Conservation (phyloP, 495 filamentous ascomycete species). For the Pseudoneurospora amorphoporcata region DNA sequence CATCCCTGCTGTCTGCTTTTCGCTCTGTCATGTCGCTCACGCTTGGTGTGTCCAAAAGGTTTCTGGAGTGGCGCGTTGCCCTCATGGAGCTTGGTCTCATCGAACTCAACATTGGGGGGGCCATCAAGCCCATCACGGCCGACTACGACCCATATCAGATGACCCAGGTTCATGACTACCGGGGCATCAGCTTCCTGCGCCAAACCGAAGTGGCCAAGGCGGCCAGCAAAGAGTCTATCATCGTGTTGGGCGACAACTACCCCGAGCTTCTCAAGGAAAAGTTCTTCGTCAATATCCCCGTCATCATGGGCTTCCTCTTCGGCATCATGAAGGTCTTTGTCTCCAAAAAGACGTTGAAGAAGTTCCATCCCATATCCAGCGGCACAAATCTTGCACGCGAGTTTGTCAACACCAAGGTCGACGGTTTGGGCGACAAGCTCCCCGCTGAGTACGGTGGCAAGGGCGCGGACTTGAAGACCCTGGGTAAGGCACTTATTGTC, state of each 20-base stretch:
- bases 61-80: constrained; percentile 74
- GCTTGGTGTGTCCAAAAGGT: constrained; percentile 37
- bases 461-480: constrained; percentile 35
- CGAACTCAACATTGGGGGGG: constrained; percentile 54
- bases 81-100: constrained; percentile 75
- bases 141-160: constrained; percentile 77
- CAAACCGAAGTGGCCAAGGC: constrained; percentile 57
- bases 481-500: constrained; percentile 24
- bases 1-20: not conserved
- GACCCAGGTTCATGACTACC: constrained; percentile 85
- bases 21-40: not conserved
- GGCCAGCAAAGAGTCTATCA: constrained; percentile 67
- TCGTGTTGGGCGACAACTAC: constrained; percentile 66
- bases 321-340: constrained; percentile 68
- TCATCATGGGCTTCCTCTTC: constrained; percentile 83
- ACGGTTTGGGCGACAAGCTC: constrained; percentile 45
- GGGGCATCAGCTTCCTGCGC: constrained; percentile 69
- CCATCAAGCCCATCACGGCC: constrained; percentile 62
- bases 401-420: constrained; percentile 37
- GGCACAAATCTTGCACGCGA: constrained; percentile 59
- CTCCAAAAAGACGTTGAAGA: constrained; percentile 67
- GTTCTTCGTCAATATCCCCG: constrained; percentile 86
- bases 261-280: constrained; percentile 80
- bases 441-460: constrained; percentile 67
- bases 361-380: constrained; percentile 74